Percentiles rank a stretch among this genome's conserved stretches.
Conservation (phyloP, 108 stramenopile genomes). For the Pseudonitzschia multiseries region DNA sequence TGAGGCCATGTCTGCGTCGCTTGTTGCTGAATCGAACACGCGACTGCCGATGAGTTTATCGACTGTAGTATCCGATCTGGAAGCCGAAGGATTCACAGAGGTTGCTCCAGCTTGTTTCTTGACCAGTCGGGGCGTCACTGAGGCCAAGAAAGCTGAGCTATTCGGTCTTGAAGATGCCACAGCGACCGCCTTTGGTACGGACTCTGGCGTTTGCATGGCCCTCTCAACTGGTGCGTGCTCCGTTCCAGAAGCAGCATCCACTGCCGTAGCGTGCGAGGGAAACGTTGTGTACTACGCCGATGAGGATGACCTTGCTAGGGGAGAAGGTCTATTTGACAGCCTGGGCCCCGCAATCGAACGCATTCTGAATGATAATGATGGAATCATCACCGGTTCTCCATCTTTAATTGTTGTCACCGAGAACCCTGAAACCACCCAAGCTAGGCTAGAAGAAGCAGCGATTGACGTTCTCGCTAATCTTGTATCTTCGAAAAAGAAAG, state of each 20-base stretch:
- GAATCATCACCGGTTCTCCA: conserved; percentile 11
- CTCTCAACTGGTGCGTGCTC: conserved; percentile 46
- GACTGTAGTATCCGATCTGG: conserved; percentile 72
- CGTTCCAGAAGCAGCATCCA: conserved; percentile 59
- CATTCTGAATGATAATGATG: conserved; percentile 35
- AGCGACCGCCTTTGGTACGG: conserved; percentile 72
- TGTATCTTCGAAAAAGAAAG: conserved; percentile 42
- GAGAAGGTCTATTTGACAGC: conserved; percentile 77
- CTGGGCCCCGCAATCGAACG: conserved; percentile 79
- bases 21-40: conserved; percentile 47
- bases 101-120: conserved; percentile 75
- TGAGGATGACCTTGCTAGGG: conserved; percentile 59
- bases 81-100: conserved; percentile 59
- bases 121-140: conserved; percentile 61
- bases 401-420: conserved; percentile 57
- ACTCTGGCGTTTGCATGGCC: conserved; percentile 56
- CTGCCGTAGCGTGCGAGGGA: conserved; percentile 76
- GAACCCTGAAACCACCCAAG: conserved; percentile 37
- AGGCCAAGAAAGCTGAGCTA: conserved; percentile 23
- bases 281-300: conserved; percentile 68
- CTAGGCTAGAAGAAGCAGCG: conserved; percentile 51
- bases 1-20: conserved; percentile 7
- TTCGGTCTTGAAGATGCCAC: conserved; percentile 45
- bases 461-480: conserved; percentile 55
- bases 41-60: conserved; percentile 84